These are phyloP conservation scores for Paramecium octaurelia DNA, from an alignment of 73 alveolate genomes.

Conservation along the genomic window DNA sequence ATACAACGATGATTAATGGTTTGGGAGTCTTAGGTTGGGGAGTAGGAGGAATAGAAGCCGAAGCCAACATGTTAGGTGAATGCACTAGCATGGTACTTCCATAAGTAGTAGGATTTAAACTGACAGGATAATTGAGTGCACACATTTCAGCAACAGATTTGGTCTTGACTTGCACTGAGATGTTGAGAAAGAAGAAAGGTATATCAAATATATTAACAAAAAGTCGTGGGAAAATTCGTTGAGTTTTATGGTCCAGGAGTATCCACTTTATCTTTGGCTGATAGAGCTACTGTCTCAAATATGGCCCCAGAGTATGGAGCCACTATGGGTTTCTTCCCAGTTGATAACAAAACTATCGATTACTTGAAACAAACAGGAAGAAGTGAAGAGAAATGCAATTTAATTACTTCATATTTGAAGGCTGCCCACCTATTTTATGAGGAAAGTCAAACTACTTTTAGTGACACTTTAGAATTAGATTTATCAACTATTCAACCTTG, in stretches of 20 bases:
- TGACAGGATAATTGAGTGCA: conserved; percentile 83
- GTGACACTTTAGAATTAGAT: conserved; percentile 84
- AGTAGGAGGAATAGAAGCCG: conserved; percentile 96
- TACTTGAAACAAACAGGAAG: conserved; percentile 77
- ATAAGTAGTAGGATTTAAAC: conserved; percentile 86
- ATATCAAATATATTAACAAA: neutral
- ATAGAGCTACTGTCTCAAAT: conserved; percentile 87
- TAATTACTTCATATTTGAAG: conserved; percentile 67
- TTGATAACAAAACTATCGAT: conserved; percentile 74
- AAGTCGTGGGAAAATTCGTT: conserved; percentile 88
- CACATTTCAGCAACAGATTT: conserved; percentile 88
- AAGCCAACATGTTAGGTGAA: conserved; percentile 92
- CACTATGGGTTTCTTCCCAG: conserved; percentile 90
- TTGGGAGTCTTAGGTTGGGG: conserved; percentile 94
- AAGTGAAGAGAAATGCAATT: conserved; percentile 59
- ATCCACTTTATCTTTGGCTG: conserved; percentile 77
- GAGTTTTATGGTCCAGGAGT: conserved; percentile 90
- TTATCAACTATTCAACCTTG: conserved; percentile 81
- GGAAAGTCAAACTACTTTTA: conserved; percentile 66
- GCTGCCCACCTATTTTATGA: conserved; percentile 76
- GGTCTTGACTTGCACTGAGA: conserved; percentile 81
- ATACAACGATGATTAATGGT: conserved; percentile 94
- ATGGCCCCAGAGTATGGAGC: conserved; percentile 95
- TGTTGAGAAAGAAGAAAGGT: conserved; percentile 82
- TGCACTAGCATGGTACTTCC: conserved; percentile 90